Conservation (phyloP, 2,329 filamentous ascomycete species). For the Fusarium xyrophilum region DNA sequence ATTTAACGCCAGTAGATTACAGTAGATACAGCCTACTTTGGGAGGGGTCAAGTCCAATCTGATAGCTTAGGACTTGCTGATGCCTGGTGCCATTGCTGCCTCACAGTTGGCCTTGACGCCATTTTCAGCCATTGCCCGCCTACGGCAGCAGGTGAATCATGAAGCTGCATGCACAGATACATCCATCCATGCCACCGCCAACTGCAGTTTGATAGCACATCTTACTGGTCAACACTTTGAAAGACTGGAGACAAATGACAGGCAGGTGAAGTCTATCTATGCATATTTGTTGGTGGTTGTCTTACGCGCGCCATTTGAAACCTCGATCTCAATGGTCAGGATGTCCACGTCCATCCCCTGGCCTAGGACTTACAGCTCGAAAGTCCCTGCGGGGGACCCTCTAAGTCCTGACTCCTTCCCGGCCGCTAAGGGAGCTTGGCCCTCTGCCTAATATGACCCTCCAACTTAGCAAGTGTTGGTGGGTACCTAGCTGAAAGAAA, state of each 20-base stretch:
- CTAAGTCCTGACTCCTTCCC: conserved; percentile 1
- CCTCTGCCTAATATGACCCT: background rate
- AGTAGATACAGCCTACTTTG: background rate
- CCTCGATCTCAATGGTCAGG: background rate
- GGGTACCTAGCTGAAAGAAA: background rate
- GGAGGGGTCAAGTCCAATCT: background rate
- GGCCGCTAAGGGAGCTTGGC: conserved; percentile 9
- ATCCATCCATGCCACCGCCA: background rate
- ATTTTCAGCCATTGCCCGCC: background rate
- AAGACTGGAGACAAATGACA: background rate
- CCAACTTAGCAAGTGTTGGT: background rate
- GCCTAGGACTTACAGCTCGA: conserved; percentile 1
- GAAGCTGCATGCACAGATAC: background rate
- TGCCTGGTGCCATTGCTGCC: conserved; percentile 8
- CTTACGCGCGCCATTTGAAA: background rate
- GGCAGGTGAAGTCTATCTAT: background rate
- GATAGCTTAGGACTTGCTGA: background rate
- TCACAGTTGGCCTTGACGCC: background rate
- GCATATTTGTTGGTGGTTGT: background rate
- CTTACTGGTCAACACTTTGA: background rate
- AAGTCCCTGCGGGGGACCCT: background rate
- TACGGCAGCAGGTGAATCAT: background rate
- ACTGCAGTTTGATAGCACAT: background rate
- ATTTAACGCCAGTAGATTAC: background rate
- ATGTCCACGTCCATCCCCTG: background rate